Percentiles rank a stretch among this genome's conserved stretches.
Evolutionary conservation across 129 eudicot genomes (phyloP).

Genomic region (Flaveria sonorensis): DNA sequence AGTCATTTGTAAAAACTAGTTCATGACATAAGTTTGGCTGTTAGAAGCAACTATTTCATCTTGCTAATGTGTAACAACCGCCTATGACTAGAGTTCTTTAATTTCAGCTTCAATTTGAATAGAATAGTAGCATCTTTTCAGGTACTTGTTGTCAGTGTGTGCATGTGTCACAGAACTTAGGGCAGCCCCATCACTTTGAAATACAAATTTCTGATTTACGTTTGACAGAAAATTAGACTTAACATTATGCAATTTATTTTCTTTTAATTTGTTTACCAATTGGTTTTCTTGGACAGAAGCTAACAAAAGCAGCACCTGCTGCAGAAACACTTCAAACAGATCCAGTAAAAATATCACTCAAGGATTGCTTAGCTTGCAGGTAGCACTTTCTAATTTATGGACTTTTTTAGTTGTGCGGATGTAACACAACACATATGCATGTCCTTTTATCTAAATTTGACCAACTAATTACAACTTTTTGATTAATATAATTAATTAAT

Average conservation of each 20-base stretch:
- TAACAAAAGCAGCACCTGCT: constrained; percentile 43
- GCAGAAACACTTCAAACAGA: constrained; percentile 48
- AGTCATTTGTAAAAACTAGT: constrained; percentile 9
- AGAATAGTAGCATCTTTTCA: constrained; percentile 2
- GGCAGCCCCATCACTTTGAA: not conserved
- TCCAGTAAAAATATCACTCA: constrained; percentile 94
- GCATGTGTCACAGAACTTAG: not conserved
- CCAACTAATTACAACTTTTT: not conserved
- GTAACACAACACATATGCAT: not conserved
- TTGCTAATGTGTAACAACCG: not conserved
- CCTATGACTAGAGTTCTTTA: not conserved
- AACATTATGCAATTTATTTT: not conserved
- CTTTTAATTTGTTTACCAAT: not conserved
- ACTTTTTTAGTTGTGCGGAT: not conserved
- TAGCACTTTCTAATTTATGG: constrained; percentile 25
- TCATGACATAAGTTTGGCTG: constrained; percentile 1
- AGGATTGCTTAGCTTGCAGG: constrained; percentile 99
- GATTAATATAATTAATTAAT: constrained; percentile 2
- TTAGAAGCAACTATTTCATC: constrained; percentile 8
- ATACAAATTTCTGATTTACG: not conserved
- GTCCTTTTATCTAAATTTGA: not conserved
- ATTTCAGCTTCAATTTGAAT: not conserved
- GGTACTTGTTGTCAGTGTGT: not conserved
- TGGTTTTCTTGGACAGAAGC: constrained; percentile 38
- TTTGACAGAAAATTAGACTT: not conserved